Evolutionary conservation across 2,329 filamentous ascomycete genomes (phyloP), one percentile per base, ranked within the genome.

Genomic region (Phaeosphaeriaceae sp.): DNA sequence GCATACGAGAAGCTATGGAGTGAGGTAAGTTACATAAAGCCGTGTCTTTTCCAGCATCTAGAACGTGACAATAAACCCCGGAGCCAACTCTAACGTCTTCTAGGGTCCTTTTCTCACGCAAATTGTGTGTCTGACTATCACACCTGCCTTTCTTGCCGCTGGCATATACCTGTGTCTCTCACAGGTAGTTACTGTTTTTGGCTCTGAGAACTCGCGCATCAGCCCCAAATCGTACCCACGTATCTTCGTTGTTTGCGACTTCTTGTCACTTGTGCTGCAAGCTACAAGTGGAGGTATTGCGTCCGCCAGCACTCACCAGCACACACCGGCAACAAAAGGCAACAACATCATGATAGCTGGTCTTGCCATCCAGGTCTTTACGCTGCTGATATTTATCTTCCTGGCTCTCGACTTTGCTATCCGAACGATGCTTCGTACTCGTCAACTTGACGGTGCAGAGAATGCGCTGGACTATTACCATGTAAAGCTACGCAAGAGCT

Each of bases 101-200:
- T 23, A 86, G 63, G 64, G 65, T 11, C 83, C 79, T 6, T 89
- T 89, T 65, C 79, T 88, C 66, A 79, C 87, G n/a, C 83, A 89
- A 64, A 87, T 87, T 55, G 80, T 82, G 52, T 86, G 83, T 68
- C 76, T 88, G 42, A 83, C 80, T 58, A 79, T 80, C 36, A 79
- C 74, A 0, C 67, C 67, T 8, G 81, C 83, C 46, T 85, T 83
- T 67, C 79, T 81, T 61, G 79, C 83, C 21, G 86, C 86, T 0
- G 84, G 83, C 50, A 84, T 89, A 63, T 89, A 89, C 67, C 80
- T 88, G 45, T 86, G 83, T 23, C 77, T 87, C 23, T 74, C 74
- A 2, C 70, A 69, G 36, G 74, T 74, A 48, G 73, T 77, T 48
- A 58, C 66, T 30, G 73, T 67, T 42, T 75, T 76, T 56, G 76